phyloP scores from a whole-genome alignment of 202 grass and related monocot genomes.

The Schoenoplectus triqueter region DNA sequence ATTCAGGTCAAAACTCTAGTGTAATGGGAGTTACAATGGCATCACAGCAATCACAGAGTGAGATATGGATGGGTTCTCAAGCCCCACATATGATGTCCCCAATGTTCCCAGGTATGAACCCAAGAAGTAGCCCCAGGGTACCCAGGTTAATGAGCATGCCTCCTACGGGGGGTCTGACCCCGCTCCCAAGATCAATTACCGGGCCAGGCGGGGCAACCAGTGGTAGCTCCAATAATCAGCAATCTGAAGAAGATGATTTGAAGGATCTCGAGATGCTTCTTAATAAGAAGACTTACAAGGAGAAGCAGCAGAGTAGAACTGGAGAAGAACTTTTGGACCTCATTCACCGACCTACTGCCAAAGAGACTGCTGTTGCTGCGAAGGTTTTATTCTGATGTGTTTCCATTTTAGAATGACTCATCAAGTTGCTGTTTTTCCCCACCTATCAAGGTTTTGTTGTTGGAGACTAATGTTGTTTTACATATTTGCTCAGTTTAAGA shows the following conservation, averaged over 20 bases:
- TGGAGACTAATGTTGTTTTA: constrained; percentile 28
- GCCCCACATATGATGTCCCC: constrained; percentile 66
- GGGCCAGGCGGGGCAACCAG: constrained; percentile 49
- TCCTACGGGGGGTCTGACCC: constrained; percentile 53
- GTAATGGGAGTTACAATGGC: constrained; percentile 48
- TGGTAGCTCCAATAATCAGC: constrained; percentile 54
- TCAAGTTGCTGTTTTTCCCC: constrained; percentile 26
- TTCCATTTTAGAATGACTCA: constrained; percentile 6
- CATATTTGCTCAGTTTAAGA: constrained; percentile 77
- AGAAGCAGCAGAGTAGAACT: constrained; percentile 91
- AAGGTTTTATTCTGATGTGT: constrained; percentile 65
- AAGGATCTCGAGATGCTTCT: constrained; percentile 89
- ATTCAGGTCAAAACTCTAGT: constrained; percentile 35
- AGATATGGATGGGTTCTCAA: constrained; percentile 79
- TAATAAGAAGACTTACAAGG: constrained; percentile 89
- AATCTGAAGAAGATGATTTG: constrained; percentile 80
- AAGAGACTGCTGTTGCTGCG: constrained; percentile 91
- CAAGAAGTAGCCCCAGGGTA: constrained; percentile 64
- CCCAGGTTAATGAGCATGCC: constrained; percentile 54
- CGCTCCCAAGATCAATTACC: constrained; percentile 67
- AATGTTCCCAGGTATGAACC: constrained; percentile 56
- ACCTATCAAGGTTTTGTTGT: not conserved
- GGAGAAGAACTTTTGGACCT: constrained; percentile 99
- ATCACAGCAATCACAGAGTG: constrained; percentile 57
- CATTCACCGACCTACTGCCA: constrained; percentile 93